Conservation (phyloP, 192 early-diverging fungal species). For the Backusella macrospora region DNA sequence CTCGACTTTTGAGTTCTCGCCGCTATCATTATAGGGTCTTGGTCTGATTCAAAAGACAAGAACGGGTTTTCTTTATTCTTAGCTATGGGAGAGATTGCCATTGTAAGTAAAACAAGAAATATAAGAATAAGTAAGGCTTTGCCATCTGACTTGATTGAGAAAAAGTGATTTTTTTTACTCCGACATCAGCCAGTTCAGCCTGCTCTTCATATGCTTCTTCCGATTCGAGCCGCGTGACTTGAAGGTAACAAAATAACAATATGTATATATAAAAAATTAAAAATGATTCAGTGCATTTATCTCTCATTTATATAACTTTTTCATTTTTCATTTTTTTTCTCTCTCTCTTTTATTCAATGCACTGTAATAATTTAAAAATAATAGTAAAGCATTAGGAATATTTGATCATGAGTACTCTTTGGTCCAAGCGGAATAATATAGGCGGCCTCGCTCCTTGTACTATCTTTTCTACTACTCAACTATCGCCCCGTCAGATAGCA, state of each 20-base stretch:
- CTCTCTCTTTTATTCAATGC: background rate
- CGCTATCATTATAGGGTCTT: background rate
- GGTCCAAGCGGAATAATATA: conserved; percentile 20
- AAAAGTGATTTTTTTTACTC: background rate
- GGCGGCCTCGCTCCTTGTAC: conserved; percentile 17
- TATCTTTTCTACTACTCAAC: conserved; percentile 15
- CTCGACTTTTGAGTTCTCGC: background rate
- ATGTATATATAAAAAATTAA: background rate
- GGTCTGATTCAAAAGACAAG: conserved; percentile 1
- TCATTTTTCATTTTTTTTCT: background rate
- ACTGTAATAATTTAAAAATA: background rate
- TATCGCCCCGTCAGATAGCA: conserved; percentile 36
- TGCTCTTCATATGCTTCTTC: conserved; percentile 2
- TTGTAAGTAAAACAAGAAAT: background rate
- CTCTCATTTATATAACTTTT: background rate
- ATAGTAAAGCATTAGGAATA: background rate
- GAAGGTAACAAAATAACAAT: background rate
- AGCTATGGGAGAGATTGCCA: background rate
- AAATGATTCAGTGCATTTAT: background rate
- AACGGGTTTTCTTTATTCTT: conserved; percentile 12
- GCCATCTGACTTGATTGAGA: background rate
- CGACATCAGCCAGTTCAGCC: background rate
- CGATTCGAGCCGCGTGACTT: conserved; percentile 5
- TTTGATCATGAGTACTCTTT: background rate
- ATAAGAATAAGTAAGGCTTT: background rate